A percentile compares a stretch with the other conserved stretches of the same genome.
These are phyloP conservation scores for Oryza australiensis DNA, from an alignment of 176 grass and related monocot genomes.

Conservation along the genomic window DNA sequence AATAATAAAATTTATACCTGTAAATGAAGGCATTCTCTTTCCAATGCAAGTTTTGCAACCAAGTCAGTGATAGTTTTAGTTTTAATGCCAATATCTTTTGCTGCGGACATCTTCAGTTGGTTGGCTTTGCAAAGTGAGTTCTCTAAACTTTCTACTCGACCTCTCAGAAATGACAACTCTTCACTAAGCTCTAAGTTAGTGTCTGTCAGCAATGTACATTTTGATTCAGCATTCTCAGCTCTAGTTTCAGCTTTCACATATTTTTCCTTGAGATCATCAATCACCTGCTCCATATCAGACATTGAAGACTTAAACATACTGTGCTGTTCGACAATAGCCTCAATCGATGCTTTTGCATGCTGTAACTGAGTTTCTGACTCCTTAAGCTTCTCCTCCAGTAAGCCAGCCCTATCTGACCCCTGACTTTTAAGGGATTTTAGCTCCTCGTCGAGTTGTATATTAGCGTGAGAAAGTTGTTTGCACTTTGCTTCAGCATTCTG, in stretches of 20 bases:
- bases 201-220: conserved; percentile 62
- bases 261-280: conserved; percentile 66
- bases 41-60: conserved; percentile 71
- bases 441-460: conserved; percentile 50
- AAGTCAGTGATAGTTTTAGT: conserved; percentile 74
- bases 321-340: conserved; percentile 73
- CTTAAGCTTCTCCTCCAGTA: conserved; percentile 58
- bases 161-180: conserved; percentile 77
- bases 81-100: conserved; percentile 75
- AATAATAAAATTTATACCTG: conserved; percentile 56
- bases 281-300: conserved; percentile 73
- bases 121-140: conserved; percentile 56
- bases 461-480: conserved; percentile 46
- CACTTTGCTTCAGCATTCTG: conserved; percentile 46
- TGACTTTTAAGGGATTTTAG: conserved; percentile 38
- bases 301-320: conserved; percentile 58
- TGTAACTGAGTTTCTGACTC: conserved; percentile 75
- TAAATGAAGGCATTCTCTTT: conserved; percentile 78
- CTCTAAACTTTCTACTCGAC: conserved; percentile 58
- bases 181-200: conserved; percentile 76
- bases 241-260: conserved; percentile 77
- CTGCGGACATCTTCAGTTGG: conserved; percentile 52
- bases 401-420: conserved; percentile 53
- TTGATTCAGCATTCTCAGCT: conserved; percentile 74
- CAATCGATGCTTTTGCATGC: conserved; percentile 68